These are phyloP conservation scores for Cercospora zeae-maydis DNA, from an alignment of 2,329 filamentous ascomycete species.

Conservation along the genomic window DNA sequence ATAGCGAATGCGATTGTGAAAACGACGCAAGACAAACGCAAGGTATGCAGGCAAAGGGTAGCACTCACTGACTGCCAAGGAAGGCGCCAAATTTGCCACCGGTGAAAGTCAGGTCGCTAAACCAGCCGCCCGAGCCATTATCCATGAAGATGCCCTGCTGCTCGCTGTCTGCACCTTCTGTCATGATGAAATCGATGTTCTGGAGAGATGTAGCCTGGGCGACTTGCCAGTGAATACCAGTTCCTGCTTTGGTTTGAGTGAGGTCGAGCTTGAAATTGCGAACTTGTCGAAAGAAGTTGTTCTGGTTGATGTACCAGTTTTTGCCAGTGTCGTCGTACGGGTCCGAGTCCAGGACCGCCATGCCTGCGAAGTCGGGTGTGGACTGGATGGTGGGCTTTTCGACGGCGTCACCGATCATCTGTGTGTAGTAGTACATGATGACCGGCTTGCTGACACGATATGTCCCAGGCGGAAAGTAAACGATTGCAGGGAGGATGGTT, in stretches of 20 bases:
- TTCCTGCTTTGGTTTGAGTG: conserved; percentile 36
- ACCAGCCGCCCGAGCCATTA: conserved; percentile 43
- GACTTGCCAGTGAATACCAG: conserved; percentile 53
- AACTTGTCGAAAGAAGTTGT: conserved; percentile 55
- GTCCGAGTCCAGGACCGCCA: conserved; percentile 84
- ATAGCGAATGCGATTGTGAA: too few species aligned
- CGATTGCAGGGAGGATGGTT: conserved; percentile 76
- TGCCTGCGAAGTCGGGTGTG: conserved; percentile 64
- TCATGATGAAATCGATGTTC: conserved; percentile 60
- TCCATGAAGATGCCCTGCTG: conserved; percentile 46
- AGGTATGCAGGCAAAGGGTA: too few species aligned
- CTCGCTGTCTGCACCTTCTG: conserved; percentile 39
- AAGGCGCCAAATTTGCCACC: conserved; percentile 59
- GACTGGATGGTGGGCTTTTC: conserved; percentile 63
- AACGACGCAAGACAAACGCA: too few species aligned
- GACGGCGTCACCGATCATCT: conserved; percentile 77
- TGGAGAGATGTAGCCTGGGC: conserved; percentile 58
- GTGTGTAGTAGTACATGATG: conserved; percentile 86
- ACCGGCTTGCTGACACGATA: conserved; percentile 79
- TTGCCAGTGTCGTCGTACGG: conserved; percentile 64
- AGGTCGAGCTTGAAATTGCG: conserved; percentile 54
- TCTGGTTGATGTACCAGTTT: conserved; percentile 53
- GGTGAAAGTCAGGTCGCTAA: conserved; percentile 58
- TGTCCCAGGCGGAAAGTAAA: conserved; percentile 88
- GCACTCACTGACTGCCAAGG: conserved; percentile 62